Base-by-base conservation (phyloP, 2,329 filamentous ascomycete genomes). In the Periconia sp. region DNA sequence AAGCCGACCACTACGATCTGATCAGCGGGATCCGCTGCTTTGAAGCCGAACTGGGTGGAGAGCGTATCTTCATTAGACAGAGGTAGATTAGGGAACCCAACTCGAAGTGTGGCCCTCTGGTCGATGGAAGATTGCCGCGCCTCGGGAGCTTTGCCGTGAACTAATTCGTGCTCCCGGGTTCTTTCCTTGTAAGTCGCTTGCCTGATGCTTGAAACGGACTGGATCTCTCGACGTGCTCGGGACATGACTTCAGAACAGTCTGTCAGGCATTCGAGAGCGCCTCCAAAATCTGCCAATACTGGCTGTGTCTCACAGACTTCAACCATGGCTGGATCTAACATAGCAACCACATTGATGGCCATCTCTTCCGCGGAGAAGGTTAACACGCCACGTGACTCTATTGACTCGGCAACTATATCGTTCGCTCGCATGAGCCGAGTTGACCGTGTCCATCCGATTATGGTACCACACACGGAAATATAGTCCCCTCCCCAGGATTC, bases 271-370 rank as follows among this genome's bases (percentile, higher is more conserved):
- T 49, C 46, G 46, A 49, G 46, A 31, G 51, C 93, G 68, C 93
- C 93, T 77, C 97, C 97, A 47, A 97, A 82, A 76, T 97, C 93
- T 55, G 93, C 93, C 74, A 92, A 96, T 57, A 97, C 90, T 10
- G 93, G 93, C 78, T 96, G 90, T 44, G 83, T 81, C 78, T 97
- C 92, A 81, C 92, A 96, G 41, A 97, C 83, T 70, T 96, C 90
- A 60, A 95, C 90, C 65, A 97, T 89, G 27, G 86, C 83, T 41
- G 68, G 65, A 2, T 58, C 62, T 66, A 73, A 65, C 45, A 79
- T 62, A 3, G 58, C 68, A 14, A 74, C 59, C 19, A 79, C 73
- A 54, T 76, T 67, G 40, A 64, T 63, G 1, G 75, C 77, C 77
- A 79, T 79, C 54, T 79, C 76, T 1, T 61, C 50, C 2, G 66